phyloP scores from a whole-genome alignment of 2,329 filamentous ascomycete species.

The Claviceps sp. region DNA sequence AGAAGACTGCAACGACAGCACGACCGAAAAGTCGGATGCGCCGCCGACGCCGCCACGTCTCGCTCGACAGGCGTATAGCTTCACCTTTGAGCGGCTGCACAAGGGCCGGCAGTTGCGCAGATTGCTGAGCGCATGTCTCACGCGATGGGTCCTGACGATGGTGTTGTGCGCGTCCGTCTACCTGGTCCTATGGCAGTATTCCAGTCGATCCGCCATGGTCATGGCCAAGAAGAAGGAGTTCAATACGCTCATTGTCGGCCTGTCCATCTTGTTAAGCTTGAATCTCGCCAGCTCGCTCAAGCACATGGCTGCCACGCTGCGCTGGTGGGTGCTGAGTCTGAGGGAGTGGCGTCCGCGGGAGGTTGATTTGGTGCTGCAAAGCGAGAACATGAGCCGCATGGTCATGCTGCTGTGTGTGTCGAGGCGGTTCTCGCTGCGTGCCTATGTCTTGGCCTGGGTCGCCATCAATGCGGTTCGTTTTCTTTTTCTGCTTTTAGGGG shows the following conservation, averaged over 20 bases:
- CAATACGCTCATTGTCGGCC: constrained; percentile 29
- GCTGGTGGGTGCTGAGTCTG: constrained; percentile 31
- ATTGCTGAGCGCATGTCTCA: constrained; percentile 8
- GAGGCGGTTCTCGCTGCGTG: constrained; percentile 7
- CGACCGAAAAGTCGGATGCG: background rate
- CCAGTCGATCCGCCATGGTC: constrained; percentile 15
- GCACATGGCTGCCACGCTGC: constrained; percentile 27
- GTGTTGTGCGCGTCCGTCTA: constrained; percentile 16
- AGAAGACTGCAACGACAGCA: background rate
- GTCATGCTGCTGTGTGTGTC: constrained; percentile 10
- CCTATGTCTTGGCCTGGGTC: constrained; percentile 12
- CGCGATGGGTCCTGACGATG: constrained; percentile 17
- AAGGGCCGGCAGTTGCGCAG: constrained; percentile 10
- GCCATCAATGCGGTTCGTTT: constrained; percentile 12
- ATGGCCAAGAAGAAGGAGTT: constrained; percentile 25
- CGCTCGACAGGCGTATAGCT: constrained; percentile 7
- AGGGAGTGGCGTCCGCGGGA: constrained; percentile 24
- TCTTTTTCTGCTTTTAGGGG: background rate
- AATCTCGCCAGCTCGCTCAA: constrained; percentile 29
- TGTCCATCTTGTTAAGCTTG: constrained; percentile 28
- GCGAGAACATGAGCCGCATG: constrained; percentile 13
- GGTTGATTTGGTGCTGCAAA: constrained; percentile 12
- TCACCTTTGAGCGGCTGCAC: constrained; percentile 11
- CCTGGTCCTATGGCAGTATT: constrained; percentile 16
- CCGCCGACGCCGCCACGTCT: background rate